A percentile compares a stretch with the other conserved stretches of the same genome.
Evolutionary conservation across 1,139 yeast genomes (phyloP).

Genomic region (Debaryomycetaceae sp.): DNA sequence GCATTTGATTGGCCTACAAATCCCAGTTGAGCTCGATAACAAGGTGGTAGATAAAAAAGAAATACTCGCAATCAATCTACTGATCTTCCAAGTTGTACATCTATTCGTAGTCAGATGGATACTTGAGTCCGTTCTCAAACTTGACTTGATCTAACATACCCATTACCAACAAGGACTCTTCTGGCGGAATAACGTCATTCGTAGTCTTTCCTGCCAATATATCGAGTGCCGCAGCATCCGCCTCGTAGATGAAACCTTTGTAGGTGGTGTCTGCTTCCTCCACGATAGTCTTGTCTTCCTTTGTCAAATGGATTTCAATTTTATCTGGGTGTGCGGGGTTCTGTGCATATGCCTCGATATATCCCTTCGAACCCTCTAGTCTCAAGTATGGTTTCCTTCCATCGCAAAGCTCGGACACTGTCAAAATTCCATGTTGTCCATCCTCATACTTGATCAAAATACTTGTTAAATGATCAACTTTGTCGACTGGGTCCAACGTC

Average conservation of each 20-base stretch:
- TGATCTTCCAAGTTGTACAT: too few relatives aligned
- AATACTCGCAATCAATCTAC: too few relatives aligned
- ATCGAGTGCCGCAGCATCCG: constrained; percentile 47
- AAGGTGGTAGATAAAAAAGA: too few relatives aligned
- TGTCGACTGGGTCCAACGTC: constrained; percentile 27
- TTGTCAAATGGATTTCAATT: constrained; percentile 25
- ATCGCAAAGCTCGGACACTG: constrained; percentile 27
- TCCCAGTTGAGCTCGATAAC: too few relatives aligned
- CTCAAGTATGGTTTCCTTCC: constrained; percentile 30
- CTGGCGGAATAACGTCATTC: constrained; percentile 35
- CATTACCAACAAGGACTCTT: constrained; percentile 44
- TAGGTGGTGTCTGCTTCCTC: constrained; percentile 28
- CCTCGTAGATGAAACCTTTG: constrained; percentile 50
- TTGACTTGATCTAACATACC: constrained; percentile 43
- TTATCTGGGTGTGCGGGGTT: constrained; percentile 33
- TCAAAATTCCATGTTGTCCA: constrained; percentile 35
- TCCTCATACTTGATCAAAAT: constrained; percentile 29
- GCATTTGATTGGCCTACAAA: too few relatives aligned
- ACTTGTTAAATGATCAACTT: constrained; percentile 36
- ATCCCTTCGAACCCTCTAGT: constrained; percentile 39
- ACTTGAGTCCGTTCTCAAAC: constrained; percentile 35
- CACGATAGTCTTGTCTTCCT: constrained; percentile 18
- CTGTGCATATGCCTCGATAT: constrained; percentile 28
- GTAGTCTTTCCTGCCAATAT: constrained; percentile 32
- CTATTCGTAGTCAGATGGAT: constrained; percentile 28